Evolutionary conservation across 2,329 filamentous ascomycete species (phyloP).

Genomic region (Paraconiothyrium sp.): DNA sequence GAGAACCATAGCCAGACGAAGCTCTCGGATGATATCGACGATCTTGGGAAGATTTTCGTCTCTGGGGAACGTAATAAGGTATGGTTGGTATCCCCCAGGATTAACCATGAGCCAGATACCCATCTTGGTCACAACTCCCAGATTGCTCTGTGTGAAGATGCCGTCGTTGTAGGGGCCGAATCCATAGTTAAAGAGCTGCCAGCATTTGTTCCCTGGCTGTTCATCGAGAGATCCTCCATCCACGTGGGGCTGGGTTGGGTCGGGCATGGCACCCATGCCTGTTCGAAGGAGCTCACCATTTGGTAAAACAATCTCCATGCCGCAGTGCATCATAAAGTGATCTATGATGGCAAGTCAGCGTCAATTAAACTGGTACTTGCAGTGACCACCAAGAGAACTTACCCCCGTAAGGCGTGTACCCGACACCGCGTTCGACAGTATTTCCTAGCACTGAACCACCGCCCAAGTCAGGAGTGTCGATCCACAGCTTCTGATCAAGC

Average conservation of each 20-base stretch:
- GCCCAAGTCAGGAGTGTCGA: constrained; percentile 49
- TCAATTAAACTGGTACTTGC: no score
- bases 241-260: constrained; percentile 19
- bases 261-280: constrained; percentile 52
- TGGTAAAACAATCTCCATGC: constrained; percentile 55
- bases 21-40: constrained; percentile 60
- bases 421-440: constrained; percentile 44
- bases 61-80: constrained; percentile 56
- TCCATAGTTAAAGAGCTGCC: constrained; percentile 38
- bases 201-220: background rate
- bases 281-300: constrained; percentile 52
- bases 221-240: background rate
- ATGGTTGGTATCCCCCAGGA: constrained; percentile 55
- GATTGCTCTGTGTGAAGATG: constrained; percentile 60
- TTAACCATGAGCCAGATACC: constrained; percentile 57
- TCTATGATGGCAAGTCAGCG: background rate
- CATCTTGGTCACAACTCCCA: constrained; percentile 57
- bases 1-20: constrained; percentile 47
- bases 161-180: constrained; percentile 46
- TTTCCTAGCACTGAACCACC: constrained; percentile 45
- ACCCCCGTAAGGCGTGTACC: constrained; percentile 36
- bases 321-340: constrained; percentile 35
- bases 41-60: constrained; percentile 60
- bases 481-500: constrained; percentile 50
- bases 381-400: background rate